Base-by-base conservation (phyloP, 2,329 filamentous ascomycete species). In the Thelonectria discophora region DNA sequence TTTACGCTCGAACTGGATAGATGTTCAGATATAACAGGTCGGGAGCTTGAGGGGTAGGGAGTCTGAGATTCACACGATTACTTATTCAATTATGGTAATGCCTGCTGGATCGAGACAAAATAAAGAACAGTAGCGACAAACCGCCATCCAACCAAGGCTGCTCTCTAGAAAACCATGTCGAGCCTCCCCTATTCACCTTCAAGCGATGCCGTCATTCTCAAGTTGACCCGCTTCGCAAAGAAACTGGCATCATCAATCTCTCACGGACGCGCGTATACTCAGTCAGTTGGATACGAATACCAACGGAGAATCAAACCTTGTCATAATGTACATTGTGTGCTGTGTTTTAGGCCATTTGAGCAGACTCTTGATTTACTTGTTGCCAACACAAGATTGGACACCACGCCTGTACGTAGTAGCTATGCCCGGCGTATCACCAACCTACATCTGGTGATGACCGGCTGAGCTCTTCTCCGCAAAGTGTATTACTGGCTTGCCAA, bases 221-320 rank as follows among this genome's bases (percentile, higher is more conserved):
- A 15, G 12, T 27, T 15, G 52, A 27, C 42, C 52, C 42, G 42
- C 52, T 39, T 30, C 20, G 37, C 43, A 24, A 18, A 47, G 1
- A 32, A 20, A 8, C 34, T 55, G 52, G 52, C 42, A 55, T 55
- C 52, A 55, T 47, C 30, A 30, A 39, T 13, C 32, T 13, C 32
- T 21, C 27, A 45, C 37, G 52, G 52, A 42, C 52, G 42, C 40
- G 40, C 52, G 52, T 55, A 24, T 24, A 6, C 21, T n/a, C 21
- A 24, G 3, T 24, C 6, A 24, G 21, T 3, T 24, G 21, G 21
- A 24, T 24, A 24, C 3, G 21, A 24, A 24, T 24, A 55, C 24
- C 30, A 30, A 27, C 39, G 30, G 43, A 42, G 43, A 12, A 13
- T 15, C 39, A 24, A 47, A 55, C 42, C 47, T 30, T 55, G 42